phyloP scores from a whole-genome alignment of 331 rosid species.

The Prunus yedoensis region DNA sequence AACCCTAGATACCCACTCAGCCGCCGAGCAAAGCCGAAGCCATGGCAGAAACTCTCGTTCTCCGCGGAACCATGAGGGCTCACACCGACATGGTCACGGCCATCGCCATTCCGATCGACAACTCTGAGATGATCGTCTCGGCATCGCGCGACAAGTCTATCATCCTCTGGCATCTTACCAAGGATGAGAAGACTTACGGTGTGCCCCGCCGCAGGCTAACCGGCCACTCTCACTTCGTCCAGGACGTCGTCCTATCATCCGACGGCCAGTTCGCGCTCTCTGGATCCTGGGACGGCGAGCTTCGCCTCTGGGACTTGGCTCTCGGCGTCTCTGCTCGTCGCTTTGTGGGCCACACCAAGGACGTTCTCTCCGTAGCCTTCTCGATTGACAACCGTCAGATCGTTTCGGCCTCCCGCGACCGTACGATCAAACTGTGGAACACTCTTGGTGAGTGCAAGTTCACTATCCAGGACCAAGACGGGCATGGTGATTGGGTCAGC shows the following conservation, averaged over 20 bases:
- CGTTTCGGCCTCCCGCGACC: conserved; percentile 96
- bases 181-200: conserved; percentile 90
- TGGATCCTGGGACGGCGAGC: conserved; percentile 99
- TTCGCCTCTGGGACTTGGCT: conserved; percentile 91
- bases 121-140: conserved; percentile 80
- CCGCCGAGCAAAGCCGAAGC: not conserved
- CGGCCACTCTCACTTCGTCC: conserved; percentile 88
- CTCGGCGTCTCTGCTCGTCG: conserved; percentile 83
- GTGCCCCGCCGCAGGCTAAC: conserved; percentile 90
- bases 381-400: conserved; percentile 97
- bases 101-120: conserved; percentile 87
- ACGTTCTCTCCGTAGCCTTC: conserved; percentile 92
- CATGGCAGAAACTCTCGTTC: conserved; percentile 82
- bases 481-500: conserved; percentile 86
- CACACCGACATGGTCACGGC: conserved; percentile 95
- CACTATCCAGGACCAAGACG: conserved; percentile 77
- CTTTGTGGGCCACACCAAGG: conserved; percentile 93
- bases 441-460: conserved; percentile 96
- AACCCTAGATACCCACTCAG: conserved; percentile 5
- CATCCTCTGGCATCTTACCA: conserved; percentile 82
- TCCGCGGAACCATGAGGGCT: conserved; percentile 90
- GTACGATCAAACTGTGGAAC: conserved; percentile 97
- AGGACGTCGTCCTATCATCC: conserved; percentile 94
- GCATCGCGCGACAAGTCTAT: conserved; percentile 92
- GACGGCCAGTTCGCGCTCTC: conserved; percentile 98